These are phyloP conservation scores for Globisporangium uncinulatum DNA, from an alignment of 352 stramenopile species.

Conservation along the genomic window DNA sequence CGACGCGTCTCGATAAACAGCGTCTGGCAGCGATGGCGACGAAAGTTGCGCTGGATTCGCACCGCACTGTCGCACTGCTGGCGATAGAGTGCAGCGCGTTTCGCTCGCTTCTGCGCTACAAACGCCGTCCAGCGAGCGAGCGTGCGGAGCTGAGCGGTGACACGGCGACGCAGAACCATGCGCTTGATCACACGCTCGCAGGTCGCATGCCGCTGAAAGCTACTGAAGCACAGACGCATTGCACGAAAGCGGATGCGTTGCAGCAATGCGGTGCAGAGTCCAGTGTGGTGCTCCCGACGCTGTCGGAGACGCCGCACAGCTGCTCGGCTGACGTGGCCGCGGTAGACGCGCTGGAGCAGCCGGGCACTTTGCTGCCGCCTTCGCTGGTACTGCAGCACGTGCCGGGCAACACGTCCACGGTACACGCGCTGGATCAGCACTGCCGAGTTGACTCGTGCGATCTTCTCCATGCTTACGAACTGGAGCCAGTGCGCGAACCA, in stretches of 20 bases:
- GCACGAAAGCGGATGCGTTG: constrained; percentile 26
- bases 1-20: constrained; percentile 32
- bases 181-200: constrained; percentile 26
- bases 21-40: constrained; percentile 42
- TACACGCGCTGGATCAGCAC: constrained; percentile 60
- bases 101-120: constrained; percentile 23
- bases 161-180: constrained; percentile 19
- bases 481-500: constrained; percentile 49
- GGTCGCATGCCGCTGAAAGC: constrained; percentile 16
- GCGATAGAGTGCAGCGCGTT: constrained; percentile 25
- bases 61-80: constrained; percentile 33
- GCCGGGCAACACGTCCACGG: constrained; percentile 42
- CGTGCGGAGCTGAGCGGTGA: constrained; percentile 3
- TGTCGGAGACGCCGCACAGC: constrained; percentile 14
- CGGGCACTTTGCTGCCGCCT: constrained; percentile 20
- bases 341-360: constrained; percentile 52
- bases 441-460: constrained; percentile 19
- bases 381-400: constrained; percentile 33
- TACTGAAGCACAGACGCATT: constrained; percentile 23
- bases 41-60: constrained; percentile 68
- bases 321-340: constrained; percentile 28
- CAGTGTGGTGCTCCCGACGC: constrained; percentile 28
- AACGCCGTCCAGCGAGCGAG: constrained; percentile 22
- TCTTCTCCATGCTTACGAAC: constrained; percentile 27
- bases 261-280: constrained; percentile 19